Evolutionary conservation across 805 yeast genomes (phyloP), one percentile per base, ranked within the genome.

Genomic region (Kluyveromyces lactis): DNA sequence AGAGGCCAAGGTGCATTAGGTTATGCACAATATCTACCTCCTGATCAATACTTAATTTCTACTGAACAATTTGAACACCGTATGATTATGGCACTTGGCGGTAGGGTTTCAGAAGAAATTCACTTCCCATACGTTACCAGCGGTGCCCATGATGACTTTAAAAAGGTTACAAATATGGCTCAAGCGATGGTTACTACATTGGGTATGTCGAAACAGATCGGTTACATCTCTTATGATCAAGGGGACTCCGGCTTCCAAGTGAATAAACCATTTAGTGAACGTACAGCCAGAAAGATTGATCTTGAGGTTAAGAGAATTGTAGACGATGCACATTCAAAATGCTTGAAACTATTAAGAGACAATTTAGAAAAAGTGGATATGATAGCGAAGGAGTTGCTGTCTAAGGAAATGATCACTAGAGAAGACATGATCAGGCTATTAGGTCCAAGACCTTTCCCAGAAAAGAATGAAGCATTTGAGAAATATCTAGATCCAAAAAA

Each of bases 1-100:
- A 75, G 97, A 53, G 97, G 97, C 12, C 92, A 83, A 63, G 95
- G 95, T 47, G 95, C 97, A 2, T 71, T 92, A 39, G 99, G 99
- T 17, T 92, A 94, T 60, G 98, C 98, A 1, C 96, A 92, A 60
- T 94, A 90, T 57, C 71, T 94, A 47, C 98, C 99, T 2, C 86
- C 90, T 37, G 99, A 92, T 58, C 79, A 81, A 43, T 87, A 85
- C 55, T 68, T 92, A 53, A 68, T 85, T 49, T 75, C 81, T 23
- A 79, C 80, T 42, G 72, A 77, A 46, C 96, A 92, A 62, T 74
- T 89, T 46, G 71, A 70, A 48, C 95, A 92, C 60, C 75, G 95
- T 48, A 89, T 92, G 95, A 78, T 87, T 19, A 94, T 92, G 97
- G 83, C 97, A 0, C 70, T 92, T 34, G 99, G 97, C 30, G 99